Base-by-base conservation (phyloP, 768 basidiomycete species). In the Boletus pseudopeckii region DNA sequence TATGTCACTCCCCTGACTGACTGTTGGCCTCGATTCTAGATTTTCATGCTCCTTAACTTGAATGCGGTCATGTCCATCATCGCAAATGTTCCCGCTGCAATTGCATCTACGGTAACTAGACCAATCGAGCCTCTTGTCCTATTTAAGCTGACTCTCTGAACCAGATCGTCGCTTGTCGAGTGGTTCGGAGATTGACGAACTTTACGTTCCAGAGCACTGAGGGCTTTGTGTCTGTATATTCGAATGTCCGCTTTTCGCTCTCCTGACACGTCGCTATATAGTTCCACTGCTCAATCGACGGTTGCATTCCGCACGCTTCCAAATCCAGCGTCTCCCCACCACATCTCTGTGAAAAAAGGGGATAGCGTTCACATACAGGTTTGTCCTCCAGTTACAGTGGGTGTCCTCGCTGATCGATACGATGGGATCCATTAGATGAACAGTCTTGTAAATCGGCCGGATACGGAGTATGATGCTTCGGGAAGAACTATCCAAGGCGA, bases 31-130 rank as follows among this genome's bases (percentile, higher is more conserved):
- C 26, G 7, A 26, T 45, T 28, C 14, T 53, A 77, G 74, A 68
- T 75, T 51, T 85, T 86, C 69, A 85, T 86, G 83, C 67, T 87
- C 39, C 69, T 88, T 15, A 76, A 88, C 68, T 72, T 86, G 48
- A 87, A 86, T 58, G 75, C 81, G n/a, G 79, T 86, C 51, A 85
- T 86, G 83, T 84, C 82, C 32, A 81, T 88, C 66, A 84, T 88
- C 49, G 81, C 80, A 43, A 88, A 88, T 59, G 84, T 88, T 40
- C 86, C 86, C 4, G 85, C 86, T 33, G 85, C 85, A 17, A 80
- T 87, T 54, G 78, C 81, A 4, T 83, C 84, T 39, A 87, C 85
- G 37, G 86, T 87, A 54, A 60, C 77, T 36, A 14, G 15, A 33
- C 13, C 1, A 9, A 37, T 39, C 9, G 5, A 26, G 15, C 11